These are phyloP conservation scores for Grifola frondosa DNA, from an alignment of 1,284 basidiomycete species.

Conservation along the genomic window DNA sequence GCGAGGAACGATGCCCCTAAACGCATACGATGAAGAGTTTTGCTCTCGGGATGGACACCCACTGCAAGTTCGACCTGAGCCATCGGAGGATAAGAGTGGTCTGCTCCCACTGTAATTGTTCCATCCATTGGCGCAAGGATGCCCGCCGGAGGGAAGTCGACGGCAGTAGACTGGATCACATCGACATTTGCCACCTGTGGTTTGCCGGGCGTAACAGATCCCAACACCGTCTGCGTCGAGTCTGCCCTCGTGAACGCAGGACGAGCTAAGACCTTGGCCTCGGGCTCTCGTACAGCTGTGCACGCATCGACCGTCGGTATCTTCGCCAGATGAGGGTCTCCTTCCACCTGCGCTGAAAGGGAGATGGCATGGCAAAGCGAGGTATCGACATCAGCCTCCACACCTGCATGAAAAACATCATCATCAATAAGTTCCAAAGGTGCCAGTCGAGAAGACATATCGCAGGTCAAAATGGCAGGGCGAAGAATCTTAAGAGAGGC, in stretches of 20 bases:
- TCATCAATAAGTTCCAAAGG: no score
- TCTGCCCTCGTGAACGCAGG: constrained; percentile 8
- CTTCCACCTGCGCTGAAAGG: no score
- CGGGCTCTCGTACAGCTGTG: neutral
- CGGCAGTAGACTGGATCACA: neutral
- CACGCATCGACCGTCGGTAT: constrained; percentile 1
- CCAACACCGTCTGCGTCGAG: constrained; percentile 7
- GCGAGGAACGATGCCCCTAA: constrained; percentile 25
- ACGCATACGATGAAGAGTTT: constrained; percentile 16
- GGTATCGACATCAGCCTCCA: no score
- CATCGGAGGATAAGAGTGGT: constrained; percentile 10
- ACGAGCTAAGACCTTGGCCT: constrained; percentile 4
- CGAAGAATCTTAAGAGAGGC: no score
- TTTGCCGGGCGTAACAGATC: constrained; percentile 1
- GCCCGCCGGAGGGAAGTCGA: neutral
- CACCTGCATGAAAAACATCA: no score
- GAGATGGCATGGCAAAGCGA: no score
- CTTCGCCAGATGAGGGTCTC: no score
- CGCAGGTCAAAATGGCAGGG: no score
- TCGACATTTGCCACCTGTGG: neutral
- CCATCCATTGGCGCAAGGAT: no score
- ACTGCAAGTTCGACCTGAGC: neutral
- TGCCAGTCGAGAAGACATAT: no score
- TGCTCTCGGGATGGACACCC: constrained; percentile 26
- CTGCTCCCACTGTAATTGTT: neutral